Base-by-base conservation (phyloP, 306 rosid genomes). In the apple (Malus domestica) region DNA sequence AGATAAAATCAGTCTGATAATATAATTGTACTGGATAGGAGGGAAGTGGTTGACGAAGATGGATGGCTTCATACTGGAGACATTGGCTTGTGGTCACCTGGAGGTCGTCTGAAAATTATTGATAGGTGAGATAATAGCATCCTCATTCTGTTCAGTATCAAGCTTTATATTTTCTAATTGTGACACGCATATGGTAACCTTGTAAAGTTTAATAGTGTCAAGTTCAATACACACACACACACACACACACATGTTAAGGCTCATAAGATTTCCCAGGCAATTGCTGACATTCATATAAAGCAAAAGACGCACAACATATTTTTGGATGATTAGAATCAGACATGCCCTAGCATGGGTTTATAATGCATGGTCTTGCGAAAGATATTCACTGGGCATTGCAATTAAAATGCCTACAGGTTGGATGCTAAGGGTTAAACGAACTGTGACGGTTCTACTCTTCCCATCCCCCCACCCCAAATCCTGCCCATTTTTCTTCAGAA, bases 51-150 rank as follows among this genome's bases (percentile, higher is more conserved):
- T 46, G 99, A 96, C 62, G 91, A 90, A 80, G 98, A 93, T 18
- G 98, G 97, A 61, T 96, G 99, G 99, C 88, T 96, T 78, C 98
- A 92, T 75, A 92, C 99, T 0, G 98, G 99, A 82, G 99, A 96
- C 82, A 92, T 92, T 71, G 99, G 99, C 68, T 72, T 80, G 63
- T 92, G 97, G 99, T 67, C 89, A 54, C 86, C 93, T 72, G 97
- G 96, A 44, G 99, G 99, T 79, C 97, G 98, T 49, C 89, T 96
- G 71, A 92, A 88, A 89, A 96, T 92, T 74, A 92, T 96, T 83
- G 99, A 96, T 80, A 89, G 99, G 99, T 96, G 81, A 88, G 75
- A 75, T 78, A 40, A 23, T 68, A 15, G 8, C 33, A 45, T 68
- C 57, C 63, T 72, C 40, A 42, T 51, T n/a, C 11, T 52, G 75